Evolutionary conservation across 257 asterid species (phyloP).

Genomic region (Rehmannia glutinosa): DNA sequence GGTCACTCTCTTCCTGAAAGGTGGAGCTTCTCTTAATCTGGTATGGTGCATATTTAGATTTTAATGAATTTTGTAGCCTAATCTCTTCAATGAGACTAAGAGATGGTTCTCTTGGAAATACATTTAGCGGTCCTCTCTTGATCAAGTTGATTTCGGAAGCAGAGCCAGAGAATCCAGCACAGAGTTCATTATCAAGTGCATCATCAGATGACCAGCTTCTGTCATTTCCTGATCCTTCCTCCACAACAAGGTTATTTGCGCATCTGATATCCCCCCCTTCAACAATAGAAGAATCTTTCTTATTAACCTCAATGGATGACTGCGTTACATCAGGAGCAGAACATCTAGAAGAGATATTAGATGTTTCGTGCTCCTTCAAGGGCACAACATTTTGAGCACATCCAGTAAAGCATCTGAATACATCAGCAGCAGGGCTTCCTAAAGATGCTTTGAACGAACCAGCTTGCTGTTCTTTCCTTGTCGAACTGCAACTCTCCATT

Average conservation of each 20-base stretch:
- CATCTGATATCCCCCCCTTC: slow-evolving; percentile 25
- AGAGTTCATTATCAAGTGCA: slow-evolving; percentile 33
- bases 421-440: slow-evolving; percentile 24
- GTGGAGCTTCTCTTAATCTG: slow-evolving; percentile 29
- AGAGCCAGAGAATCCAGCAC: slow-evolving; percentile 32
- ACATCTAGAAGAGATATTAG: slow-evolving; percentile 46
- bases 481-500: slow-evolving; percentile 19
- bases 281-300: slow-evolving; percentile 34
- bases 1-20: slow-evolving; percentile 28
- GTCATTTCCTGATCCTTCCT: slow-evolving; percentile 50
- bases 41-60: slow-evolving; percentile 9
- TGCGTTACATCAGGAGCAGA: slow-evolving; percentile 50
- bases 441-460: slow-evolving; percentile 8
- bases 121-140: slow-evolving; percentile 28
- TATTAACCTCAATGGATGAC: slow-evolving; percentile 37
- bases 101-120: slow-evolving; percentile 25
- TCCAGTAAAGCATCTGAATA: slow-evolving; percentile 24
- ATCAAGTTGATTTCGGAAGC: slow-evolving; percentile 27
- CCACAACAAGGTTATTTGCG: slow-evolving; percentile 30
- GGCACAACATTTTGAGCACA: slow-evolving; percentile 24
- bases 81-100: slow-evolving; percentile 43
- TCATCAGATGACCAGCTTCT: slow-evolving; percentile 51
- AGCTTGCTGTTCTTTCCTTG: slow-evolving; percentile 27
- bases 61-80: slow-evolving; percentile 31
- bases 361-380: slow-evolving; percentile 40